phyloP scores from a whole-genome alignment of 768 basidiomycete species.

The Pleurotus pulmonarius region DNA sequence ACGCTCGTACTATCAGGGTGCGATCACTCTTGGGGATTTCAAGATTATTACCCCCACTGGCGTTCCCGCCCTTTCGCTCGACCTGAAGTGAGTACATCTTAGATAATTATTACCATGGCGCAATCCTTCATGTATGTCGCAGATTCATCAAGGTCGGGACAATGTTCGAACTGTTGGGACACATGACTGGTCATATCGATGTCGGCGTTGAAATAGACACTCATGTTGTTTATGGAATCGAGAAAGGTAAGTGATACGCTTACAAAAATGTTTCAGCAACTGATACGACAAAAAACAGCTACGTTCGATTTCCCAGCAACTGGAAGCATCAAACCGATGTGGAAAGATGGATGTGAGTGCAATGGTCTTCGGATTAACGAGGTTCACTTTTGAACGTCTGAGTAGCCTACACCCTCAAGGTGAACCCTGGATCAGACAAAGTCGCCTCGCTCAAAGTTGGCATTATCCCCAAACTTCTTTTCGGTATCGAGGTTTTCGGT shows the following conservation, averaged over 20 bases:
- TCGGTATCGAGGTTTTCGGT: background rate
- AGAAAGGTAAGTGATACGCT: background rate
- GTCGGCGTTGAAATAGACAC: background rate
- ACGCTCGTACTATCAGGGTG: background rate
- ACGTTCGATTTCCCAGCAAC: conserved; percentile 1
- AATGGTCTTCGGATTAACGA: too few species aligned
- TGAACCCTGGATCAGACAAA: background rate
- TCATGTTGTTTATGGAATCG: background rate
- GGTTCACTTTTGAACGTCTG: background rate
- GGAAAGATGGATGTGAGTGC: background rate
- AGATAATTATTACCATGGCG: too few species aligned
- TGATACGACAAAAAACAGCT: background rate
- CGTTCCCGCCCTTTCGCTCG: background rate
- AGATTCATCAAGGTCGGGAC: conserved; percentile 1
- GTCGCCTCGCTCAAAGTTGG: conserved; percentile 1
- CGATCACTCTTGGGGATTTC: background rate
- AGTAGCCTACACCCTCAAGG: background rate
- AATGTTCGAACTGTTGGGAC: conserved; percentile 1
- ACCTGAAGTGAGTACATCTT: background rate
- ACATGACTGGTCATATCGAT: background rate
- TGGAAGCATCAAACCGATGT: background rate
- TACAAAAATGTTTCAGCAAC: background rate
- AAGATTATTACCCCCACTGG: background rate
- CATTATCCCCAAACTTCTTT: conserved; percentile 2
- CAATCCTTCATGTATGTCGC: background rate